Conservation (phyloP, 2,329 filamentous ascomycete species). For the Venturia nashicola region DNA sequence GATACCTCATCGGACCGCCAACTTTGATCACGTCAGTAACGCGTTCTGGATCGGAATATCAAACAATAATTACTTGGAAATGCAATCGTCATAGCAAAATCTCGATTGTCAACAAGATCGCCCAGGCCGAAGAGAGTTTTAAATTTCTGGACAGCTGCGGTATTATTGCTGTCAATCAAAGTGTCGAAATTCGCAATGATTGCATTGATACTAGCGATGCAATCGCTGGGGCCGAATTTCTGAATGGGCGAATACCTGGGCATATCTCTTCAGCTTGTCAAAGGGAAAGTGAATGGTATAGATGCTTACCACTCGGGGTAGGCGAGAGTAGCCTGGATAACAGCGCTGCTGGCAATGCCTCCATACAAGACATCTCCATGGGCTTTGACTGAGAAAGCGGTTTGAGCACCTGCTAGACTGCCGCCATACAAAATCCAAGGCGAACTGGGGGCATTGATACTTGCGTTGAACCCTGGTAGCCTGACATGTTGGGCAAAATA, state of each 20-base stretch:
- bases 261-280: slow-evolving; percentile 19
- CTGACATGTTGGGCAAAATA: slow-evolving; percentile 38
- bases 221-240: slow-evolving; percentile 37
- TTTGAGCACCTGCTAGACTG: slow-evolving; percentile 31
- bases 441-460: slow-evolving; percentile 31
- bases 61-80: slow-evolving; percentile 21
- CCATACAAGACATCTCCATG: slow-evolving; percentile 35
- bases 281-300: background rate
- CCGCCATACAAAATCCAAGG: slow-evolving; percentile 36
- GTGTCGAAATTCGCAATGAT: slow-evolving; percentile 39
- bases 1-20: slow-evolving; percentile 37
- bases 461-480: slow-evolving; percentile 31
- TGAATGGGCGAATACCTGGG: slow-evolving; percentile 33
- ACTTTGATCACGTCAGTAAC: slow-evolving; percentile 13
- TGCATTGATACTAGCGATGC: slow-evolving; percentile 34
- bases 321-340: slow-evolving; percentile 27
- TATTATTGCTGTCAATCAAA: slow-evolving; percentile 31
- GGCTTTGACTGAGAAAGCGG: slow-evolving; percentile 33
- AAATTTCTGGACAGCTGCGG: slow-evolving; percentile 30
- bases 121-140: slow-evolving; percentile 38
- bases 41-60: background rate
- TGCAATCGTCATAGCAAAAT: slow-evolving; percentile 38
- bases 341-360: slow-evolving; percentile 36
- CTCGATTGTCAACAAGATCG: slow-evolving; percentile 30
- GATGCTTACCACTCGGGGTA: slow-evolving; percentile 26